phyloP scores from a whole-genome alignment of 768 basidiomycete species.

The Psilocybe sp. region DNA sequence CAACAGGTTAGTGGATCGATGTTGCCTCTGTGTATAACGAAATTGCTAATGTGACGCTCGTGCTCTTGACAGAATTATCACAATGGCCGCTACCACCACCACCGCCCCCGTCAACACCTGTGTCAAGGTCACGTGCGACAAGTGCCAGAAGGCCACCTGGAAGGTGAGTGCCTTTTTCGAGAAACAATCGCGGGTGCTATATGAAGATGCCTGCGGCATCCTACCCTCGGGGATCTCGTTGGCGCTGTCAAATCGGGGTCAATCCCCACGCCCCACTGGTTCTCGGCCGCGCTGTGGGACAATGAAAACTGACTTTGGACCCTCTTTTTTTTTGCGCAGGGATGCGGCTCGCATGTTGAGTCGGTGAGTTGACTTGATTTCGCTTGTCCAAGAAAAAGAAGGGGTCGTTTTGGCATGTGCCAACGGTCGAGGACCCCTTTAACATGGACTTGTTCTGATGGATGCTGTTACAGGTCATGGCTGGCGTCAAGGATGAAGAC shows the following conservation, averaged over 20 bases:
- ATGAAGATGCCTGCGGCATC: too few species aligned
- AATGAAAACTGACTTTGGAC: constrained; percentile 5
- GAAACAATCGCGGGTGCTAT: too few species aligned
- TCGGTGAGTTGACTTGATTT: constrained; percentile 38
- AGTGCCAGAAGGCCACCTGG: constrained; percentile 73
- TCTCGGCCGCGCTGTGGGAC: constrained; percentile 1
- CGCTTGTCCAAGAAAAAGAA: too few species aligned
- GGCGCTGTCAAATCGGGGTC: too few species aligned
- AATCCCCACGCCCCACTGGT: too few species aligned
- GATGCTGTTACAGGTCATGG: constrained; percentile 39
- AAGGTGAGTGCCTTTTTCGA: constrained; percentile 39
- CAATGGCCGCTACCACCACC: constrained; percentile 15
- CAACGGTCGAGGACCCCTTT: too few species aligned
- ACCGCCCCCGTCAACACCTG: constrained; percentile 50
- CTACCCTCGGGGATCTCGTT: too few species aligned
- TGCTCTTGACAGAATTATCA: constrained; percentile 10
- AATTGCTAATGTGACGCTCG: neutral
- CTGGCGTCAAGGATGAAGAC: constrained; percentile 43
- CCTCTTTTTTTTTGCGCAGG: constrained; percentile 39
- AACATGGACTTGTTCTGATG: constrained; percentile 12
- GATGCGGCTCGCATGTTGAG: constrained; percentile 68
- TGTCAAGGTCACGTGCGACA: constrained; percentile 52
- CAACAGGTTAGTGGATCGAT: too few species aligned
- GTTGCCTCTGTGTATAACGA: too few species aligned
- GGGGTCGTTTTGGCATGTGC: neutral